A percentile compares a stretch with the other conserved stretches of the same genome.
Conservation (phyloP, 1,284 basidiomycete genomes). For the Rhodotorula sp. region DNA sequence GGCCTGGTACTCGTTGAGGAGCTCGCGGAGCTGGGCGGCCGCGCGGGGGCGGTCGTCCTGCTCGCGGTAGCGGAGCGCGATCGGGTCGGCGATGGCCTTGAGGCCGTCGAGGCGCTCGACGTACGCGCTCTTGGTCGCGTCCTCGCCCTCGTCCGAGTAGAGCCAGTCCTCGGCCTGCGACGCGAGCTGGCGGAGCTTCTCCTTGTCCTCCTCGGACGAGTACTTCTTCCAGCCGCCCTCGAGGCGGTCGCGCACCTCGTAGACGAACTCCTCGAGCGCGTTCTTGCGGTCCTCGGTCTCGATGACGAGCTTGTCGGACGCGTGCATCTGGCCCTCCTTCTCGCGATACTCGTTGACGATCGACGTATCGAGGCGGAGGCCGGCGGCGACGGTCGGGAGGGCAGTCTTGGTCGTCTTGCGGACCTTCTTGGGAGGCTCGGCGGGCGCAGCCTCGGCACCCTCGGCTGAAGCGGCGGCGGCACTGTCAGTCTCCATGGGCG, state of each 20-base stretch:
- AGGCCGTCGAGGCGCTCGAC: constrained; percentile 72
- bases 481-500: constrained; percentile 65
- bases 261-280: constrained; percentile 94
- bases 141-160: constrained; percentile 84
- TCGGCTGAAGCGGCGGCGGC: constrained; percentile 46
- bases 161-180: constrained; percentile 85
- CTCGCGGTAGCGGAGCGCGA: constrained; percentile 76
- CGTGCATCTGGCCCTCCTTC: constrained; percentile 79
- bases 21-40: constrained; percentile 72
- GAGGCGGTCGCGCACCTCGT: constrained; percentile 76
- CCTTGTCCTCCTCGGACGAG: constrained; percentile 71
- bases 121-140: constrained; percentile 87
- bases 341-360: constrained; percentile 67
- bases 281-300: constrained; percentile 98
- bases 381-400: constrained; percentile 65
- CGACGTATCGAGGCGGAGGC: constrained; percentile 62
- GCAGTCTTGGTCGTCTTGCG: constrained; percentile 76
- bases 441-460: constrained; percentile 54
- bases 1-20: constrained; percentile 74
- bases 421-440: constrained; percentile 60
- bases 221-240: constrained; percentile 77
- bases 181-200: constrained; percentile 67
- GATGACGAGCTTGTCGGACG: constrained; percentile 85
- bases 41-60: constrained; percentile 71
- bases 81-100: constrained; percentile 77